Base-by-base conservation (phyloP, 2,329 filamentous ascomycete species). In the Nakataea oryzae region DNA sequence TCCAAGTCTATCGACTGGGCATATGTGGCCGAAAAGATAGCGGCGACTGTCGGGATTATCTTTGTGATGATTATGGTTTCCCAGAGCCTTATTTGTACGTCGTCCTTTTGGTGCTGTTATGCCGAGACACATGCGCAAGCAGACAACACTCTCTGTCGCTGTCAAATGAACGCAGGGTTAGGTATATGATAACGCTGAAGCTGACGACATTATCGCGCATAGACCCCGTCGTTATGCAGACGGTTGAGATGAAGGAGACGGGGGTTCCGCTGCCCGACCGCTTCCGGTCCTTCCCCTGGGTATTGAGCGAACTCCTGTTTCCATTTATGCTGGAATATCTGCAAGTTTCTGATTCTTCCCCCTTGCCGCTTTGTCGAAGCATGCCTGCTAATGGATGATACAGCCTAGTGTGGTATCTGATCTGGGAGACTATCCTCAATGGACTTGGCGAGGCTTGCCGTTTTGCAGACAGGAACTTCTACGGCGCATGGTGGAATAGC, bases 301-400 rank as follows among this genome's bases (percentile, higher is more conserved):
- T 93, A 62, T 74, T 91, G n/a, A 82, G 80, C 63, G 89, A 93
- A 67, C 79, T 93, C 64, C 79, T 91, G 11, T 91, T 93, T 64
- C 90, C 89, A 0, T 87, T 93, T 65, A 84, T 93, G 74, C 85
- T 91, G 74, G 89, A 93, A 70, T 91, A 91, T 65, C 74, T 93
- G 77, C 79, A 66, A 65, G 73, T 64, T 24, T 4, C 34, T 28
- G 24, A 54, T 17, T 28, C 6, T 24, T 50, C 41, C 3, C 17
- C 21, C 24, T 1, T 28, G 14, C 29, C 29, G 6, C 34, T 61
- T 13, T 11, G 58, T 26, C 21, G 11, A 50, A 50, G 41, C 13
- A 3, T n/a, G 21, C 11, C 41, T 8, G 30, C 57, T 62, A 47
- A 50, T 28, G 4, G 12, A 6, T 17, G 54, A 7, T 5, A 26